Percentiles rank a stretch among this genome's conserved stretches.
phyloP scores from a whole-genome alignment of 1,139 yeast species.

The Kodamaea sp. region DNA sequence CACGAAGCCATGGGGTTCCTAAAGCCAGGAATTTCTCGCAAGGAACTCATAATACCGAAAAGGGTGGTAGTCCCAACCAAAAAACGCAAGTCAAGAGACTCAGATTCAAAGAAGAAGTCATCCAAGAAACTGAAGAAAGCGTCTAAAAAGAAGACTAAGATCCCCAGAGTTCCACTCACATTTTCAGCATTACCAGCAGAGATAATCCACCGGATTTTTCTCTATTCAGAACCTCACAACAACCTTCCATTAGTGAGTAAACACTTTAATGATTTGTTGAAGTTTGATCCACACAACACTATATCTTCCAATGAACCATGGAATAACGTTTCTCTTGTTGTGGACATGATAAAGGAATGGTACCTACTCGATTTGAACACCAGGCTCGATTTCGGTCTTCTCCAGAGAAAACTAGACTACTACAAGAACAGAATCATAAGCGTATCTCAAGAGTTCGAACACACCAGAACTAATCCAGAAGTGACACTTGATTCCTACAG shows the following conservation, averaged over 20 bases:
- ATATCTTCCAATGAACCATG: constrained; percentile 7
- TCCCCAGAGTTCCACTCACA: too few species aligned
- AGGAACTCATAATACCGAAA: too few species aligned
- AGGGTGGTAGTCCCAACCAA: neutral
- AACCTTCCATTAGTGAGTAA: constrained; percentile 28
- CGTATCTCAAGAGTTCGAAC: neutral
- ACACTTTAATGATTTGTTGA: constrained; percentile 24
- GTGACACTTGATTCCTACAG: too few species aligned
- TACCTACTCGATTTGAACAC: constrained; percentile 12
- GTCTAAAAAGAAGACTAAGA: too few species aligned
- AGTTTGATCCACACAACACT: constrained; percentile 12
- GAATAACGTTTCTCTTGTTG: constrained; percentile 12
- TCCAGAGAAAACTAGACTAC: constrained; percentile 11
- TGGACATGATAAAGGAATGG: constrained; percentile 15
- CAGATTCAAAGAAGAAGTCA: neutral
- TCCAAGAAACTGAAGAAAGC: too few species aligned
- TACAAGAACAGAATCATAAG: constrained; percentile 6
- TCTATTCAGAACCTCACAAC: constrained; percentile 30
- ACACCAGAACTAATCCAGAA: neutral
- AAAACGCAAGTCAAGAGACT: constrained; percentile 1
- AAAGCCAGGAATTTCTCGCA: constrained; percentile 27
- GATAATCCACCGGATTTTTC: constrained; percentile 31
- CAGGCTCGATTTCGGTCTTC: constrained; percentile 12
- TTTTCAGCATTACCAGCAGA: constrained; percentile 40
- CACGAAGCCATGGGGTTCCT: constrained; percentile 29